Conservation (phyloP, 2,329 filamentous ascomycete genomes). For the Lasiodiplodia theobromae region DNA sequence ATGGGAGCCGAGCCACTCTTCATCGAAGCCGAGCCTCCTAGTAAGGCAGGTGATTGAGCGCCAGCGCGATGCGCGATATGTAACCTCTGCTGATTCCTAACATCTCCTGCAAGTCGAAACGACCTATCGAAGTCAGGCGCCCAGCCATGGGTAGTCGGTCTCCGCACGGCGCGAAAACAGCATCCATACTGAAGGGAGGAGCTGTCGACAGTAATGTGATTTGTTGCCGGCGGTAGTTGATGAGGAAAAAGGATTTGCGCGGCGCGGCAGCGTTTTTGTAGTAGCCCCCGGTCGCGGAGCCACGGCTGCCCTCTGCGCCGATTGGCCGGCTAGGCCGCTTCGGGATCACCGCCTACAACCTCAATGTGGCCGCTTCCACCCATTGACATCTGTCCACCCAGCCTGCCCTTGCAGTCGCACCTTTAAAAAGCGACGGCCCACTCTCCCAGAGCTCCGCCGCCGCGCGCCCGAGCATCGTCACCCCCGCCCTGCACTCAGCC, state of each 20-base stretch:
- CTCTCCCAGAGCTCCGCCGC: conserved; percentile 20
- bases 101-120: conserved; percentile 68
- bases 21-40: not conserved
- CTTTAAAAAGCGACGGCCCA: not conserved
- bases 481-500: not conserved
- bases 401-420: conserved; percentile 8
- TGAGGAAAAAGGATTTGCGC: conserved; percentile 46
- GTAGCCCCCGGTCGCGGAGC: not conserved
- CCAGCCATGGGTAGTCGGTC: conserved; percentile 72
- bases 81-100: conserved; percentile 79
- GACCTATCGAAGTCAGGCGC: conserved; percentile 72
- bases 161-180: conserved; percentile 75
- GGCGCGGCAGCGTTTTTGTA: conserved; percentile 36
- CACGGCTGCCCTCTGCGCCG: not conserved
- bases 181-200: conserved; percentile 58
- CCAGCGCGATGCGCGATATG: conserved; percentile 44
- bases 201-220: conserved; percentile 67
- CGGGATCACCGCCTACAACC: conserved; percentile 32
- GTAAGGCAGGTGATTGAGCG: not conserved
- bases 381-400: conserved; percentile 27
- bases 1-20: not conserved
- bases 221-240: conserved; percentile 61
- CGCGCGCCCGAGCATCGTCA: not conserved
- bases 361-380: conserved; percentile 45
- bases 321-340: conserved; percentile 36